Evolutionary conservation across 2,329 filamentous ascomycete genomes (phyloP).

Genomic region (Drechmeria coniospora): DNA sequence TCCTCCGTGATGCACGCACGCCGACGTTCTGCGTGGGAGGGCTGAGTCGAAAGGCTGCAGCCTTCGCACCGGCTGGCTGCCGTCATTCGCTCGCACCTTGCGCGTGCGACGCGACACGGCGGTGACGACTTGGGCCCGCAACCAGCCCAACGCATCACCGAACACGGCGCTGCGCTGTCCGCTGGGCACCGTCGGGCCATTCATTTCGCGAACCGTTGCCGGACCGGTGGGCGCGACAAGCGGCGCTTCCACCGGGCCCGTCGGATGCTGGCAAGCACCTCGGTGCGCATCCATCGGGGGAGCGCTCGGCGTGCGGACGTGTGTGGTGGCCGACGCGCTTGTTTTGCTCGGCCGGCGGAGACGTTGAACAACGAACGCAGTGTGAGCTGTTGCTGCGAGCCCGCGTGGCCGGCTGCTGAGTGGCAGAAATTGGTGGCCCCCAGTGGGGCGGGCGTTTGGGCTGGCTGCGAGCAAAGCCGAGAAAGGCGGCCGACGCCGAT

Average conservation of each 20-base stretch:
- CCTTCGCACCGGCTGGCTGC: conserved; percentile 4
- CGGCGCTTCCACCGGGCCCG: too few relatives aligned
- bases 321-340: conserved; percentile 3
- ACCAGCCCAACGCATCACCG: neutral
- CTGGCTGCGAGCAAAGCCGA: conserved; percentile 5
- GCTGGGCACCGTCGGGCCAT: too few relatives aligned
- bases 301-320: neutral
- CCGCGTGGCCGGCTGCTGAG: too few relatives aligned
- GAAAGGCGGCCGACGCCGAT: conserved; percentile 2
- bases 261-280: too few relatives aligned
- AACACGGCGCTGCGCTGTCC: too few relatives aligned
- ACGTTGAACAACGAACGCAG: too few relatives aligned
- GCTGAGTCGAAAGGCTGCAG: conserved; percentile 14
- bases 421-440: conserved; percentile 4
- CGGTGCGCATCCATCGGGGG: too few relatives aligned
- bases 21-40: conserved; percentile 6
- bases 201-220: too few relatives aligned
- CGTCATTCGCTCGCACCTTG: conserved; percentile 1
- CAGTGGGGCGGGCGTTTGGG: conserved; percentile 8
- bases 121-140: neutral
- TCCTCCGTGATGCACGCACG: conserved; percentile 8
- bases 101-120: conserved; percentile 2
- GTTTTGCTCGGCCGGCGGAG: conserved; percentile 2
- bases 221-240: too few relatives aligned
- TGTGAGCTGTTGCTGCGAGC: too few relatives aligned